Evolutionary conservation across 2,329 filamentous ascomycete genomes (phyloP), one percentile per base, ranked within the genome.

Genomic region (Hypoxylon sp.): DNA sequence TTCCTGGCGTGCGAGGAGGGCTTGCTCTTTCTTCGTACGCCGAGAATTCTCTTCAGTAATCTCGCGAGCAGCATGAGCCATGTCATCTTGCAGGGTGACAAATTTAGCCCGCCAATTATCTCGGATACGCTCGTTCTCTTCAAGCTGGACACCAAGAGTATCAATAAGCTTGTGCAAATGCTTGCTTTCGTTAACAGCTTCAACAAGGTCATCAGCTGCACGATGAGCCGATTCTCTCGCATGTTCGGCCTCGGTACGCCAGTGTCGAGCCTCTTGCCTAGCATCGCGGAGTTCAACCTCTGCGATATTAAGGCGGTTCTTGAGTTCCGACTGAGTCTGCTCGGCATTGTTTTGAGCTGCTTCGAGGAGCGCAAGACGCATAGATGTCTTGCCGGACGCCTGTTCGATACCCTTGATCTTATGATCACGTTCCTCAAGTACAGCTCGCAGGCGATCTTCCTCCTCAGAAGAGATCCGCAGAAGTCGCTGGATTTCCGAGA

Each of bases 21-120:
- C 90, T 73, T 93, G 90, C 77, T 97, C 93, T 78, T 91, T 91
- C 81, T 92, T 92, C 75, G 90, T 89, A 82, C 92, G 95, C 37
- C 88, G 86, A 31, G 91, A 89, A 77, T 95, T 95, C 77, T 98
- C 95, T 74, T 92, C 90, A 22, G 92, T 90, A 69, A 98, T 90
- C 69, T 97, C 91, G 51, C 89, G 89, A 59, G 93, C 91, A 54
- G 94, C 92, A 62, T 85, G 85, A 33, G 90, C 88, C 91, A 98
- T 95, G 74, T 98, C 94, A 70, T 94, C 89, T 80, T 98, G 95
- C 42, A 99, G 84, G 66, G 90, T 90, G 74, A 95, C 89, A 76
- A 98, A 92, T 80, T 96, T 97, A 78, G 85, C 85, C 72, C 94
- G 91, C 88, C 97, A 95, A 68, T 87, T 90, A 78, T 97, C 93